Percentiles rank a stretch among this genome's conserved stretches.
Evolutionary conservation across 192 early-diverging fungal species (phyloP).

Genomic region (Pilobolus umbonatus): DNA sequence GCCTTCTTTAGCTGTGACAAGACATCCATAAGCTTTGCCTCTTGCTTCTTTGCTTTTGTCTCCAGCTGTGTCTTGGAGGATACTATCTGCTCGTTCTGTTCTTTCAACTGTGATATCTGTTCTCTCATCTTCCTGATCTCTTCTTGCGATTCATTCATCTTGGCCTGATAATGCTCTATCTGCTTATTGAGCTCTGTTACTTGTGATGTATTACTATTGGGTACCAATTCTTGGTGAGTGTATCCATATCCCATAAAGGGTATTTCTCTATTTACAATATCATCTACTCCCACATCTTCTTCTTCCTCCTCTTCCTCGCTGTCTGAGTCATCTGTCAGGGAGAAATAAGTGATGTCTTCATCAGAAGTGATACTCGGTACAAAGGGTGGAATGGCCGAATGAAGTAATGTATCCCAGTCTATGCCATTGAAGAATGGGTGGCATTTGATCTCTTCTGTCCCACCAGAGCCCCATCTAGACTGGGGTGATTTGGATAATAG

Average conservation of each 20-base stretch:
- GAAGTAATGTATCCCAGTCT: constrained; percentile 55
- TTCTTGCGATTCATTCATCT: background rate
- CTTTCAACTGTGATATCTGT: background rate
- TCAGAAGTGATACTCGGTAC: constrained; percentile 79
- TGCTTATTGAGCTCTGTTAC: background rate
- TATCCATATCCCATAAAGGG: constrained; percentile 77
- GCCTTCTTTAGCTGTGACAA: background rate
- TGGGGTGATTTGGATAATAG: constrained; percentile 68
- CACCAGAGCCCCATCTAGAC: constrained; percentile 61
- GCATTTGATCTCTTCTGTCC: constrained; percentile 53
- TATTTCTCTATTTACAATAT: constrained; percentile 67
- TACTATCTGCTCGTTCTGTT: background rate
- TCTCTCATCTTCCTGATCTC: background rate
- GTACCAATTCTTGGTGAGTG: constrained; percentile 44
- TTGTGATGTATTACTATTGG: background rate
- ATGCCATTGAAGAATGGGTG: constrained; percentile 66
- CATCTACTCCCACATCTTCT: background rate
- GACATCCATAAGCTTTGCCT: background rate
- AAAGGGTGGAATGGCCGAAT: constrained; percentile 67
- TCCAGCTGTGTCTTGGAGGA: too few relatives aligned
- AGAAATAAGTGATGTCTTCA: constrained; percentile 89
- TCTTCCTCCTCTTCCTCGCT: background rate
- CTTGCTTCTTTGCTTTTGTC: background rate
- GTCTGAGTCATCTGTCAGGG: constrained; percentile 37
- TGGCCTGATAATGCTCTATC: background rate